phyloP scores from a whole-genome alignment of 495 filamentous ascomycete genomes.

The Cairneyella variabilis region DNA sequence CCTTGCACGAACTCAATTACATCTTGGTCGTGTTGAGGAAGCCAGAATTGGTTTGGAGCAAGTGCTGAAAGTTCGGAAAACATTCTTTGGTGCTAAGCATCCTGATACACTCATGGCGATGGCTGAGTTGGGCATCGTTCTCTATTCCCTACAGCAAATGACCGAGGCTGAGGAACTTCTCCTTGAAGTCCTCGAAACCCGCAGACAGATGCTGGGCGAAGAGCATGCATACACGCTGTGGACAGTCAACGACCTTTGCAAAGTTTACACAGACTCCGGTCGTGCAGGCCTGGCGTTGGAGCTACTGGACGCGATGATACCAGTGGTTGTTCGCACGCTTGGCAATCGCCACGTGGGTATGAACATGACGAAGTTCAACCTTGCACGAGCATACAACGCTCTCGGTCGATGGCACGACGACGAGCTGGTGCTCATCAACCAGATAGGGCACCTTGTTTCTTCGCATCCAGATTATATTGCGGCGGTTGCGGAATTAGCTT shows the following conservation, averaged over 20 bases:
- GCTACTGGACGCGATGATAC: background rate
- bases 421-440: too few species aligned
- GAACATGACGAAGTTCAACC: background rate
- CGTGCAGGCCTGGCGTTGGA: background rate
- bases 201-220: background rate
- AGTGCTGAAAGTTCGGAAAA: background rate
- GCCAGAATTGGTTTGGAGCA: background rate
- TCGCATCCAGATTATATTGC: background rate
- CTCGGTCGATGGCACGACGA: background rate
- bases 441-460: background rate
- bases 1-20: background rate
- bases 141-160: background rate
- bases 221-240: conserved; percentile 5
- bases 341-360: conserved; percentile 1
- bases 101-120: conserved; percentile 1
- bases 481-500: background rate
- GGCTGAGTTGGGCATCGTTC: background rate
- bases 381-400: background rate
- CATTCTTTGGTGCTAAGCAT: background rate
- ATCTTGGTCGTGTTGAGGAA: background rate
- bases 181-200: background rate
- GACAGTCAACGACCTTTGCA: conserved; percentile 1
- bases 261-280: background rate
- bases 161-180: background rate
- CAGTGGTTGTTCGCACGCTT: background rate